Evolutionary conservation across 805 yeast genomes (phyloP).

Genomic region (Zygoascus bituminiphila): DNA sequence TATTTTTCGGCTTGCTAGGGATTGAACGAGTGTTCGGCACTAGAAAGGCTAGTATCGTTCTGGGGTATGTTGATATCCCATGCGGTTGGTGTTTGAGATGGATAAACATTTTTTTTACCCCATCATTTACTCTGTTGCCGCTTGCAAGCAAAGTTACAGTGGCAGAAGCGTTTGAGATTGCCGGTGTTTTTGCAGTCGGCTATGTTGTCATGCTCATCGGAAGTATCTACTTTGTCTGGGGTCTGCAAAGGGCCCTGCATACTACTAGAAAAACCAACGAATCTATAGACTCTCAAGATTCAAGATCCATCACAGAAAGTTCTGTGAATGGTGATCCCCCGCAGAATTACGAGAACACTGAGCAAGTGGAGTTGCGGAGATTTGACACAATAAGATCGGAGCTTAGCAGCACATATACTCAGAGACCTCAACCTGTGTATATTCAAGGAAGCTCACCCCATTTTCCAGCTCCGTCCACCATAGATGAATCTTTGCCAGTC

Average conservation of each 20-base stretch:
- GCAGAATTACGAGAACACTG: not conserved
- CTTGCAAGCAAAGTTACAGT: constrained; percentile 57
- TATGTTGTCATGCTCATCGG: constrained; percentile 44
- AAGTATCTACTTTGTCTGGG: constrained; percentile 41
- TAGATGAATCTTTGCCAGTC: not conserved
- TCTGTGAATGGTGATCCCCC: not conserved
- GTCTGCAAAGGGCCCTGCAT: constrained; percentile 32
- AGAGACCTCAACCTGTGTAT: not conserved
- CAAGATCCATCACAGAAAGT: not conserved
- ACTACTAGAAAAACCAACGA: constrained; percentile 10
- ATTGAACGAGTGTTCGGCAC: constrained; percentile 34
- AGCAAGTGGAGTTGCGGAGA: not conserved
- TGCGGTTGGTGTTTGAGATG: constrained; percentile 62
- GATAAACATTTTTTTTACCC: constrained; percentile 74
- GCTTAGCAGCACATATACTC: not conserved
- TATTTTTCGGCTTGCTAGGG: constrained; percentile 39
- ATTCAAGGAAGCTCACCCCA: not conserved
- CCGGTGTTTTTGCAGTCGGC: constrained; percentile 65
- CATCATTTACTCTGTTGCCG: constrained; percentile 66
- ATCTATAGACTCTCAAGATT: not conserved
- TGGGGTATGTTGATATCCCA: constrained; percentile 44
- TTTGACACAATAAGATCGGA: not conserved
- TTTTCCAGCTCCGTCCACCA: not conserved
- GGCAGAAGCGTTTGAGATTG: constrained; percentile 62
- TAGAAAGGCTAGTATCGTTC: constrained; percentile 21